Conservation (phyloP, 1,284 basidiomycete genomes). For the Microbotryomycetes sp. region DNA sequence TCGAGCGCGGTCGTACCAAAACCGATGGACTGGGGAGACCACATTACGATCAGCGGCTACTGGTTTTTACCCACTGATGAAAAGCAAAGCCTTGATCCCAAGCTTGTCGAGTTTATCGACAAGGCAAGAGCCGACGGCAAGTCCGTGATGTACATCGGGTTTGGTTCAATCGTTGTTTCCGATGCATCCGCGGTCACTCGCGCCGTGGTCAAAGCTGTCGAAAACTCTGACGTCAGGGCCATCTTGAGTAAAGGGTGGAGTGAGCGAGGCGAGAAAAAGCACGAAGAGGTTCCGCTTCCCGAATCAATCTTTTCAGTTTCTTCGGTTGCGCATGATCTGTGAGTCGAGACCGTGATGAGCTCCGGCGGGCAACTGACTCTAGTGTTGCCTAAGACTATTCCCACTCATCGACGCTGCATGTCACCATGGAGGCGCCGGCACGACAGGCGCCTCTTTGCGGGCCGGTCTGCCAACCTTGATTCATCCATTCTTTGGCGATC, state of each 20-base stretch:
- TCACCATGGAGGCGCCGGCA: conserved; percentile 67
- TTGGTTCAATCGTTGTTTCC: conserved; percentile 90
- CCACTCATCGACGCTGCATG: conserved; percentile 10
- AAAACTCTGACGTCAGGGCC: conserved; percentile 47
- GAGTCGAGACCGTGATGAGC: neutral
- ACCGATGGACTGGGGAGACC: conserved; percentile 93
- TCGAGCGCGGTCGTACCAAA: conserved; percentile 54
- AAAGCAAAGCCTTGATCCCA: conserved; percentile 36
- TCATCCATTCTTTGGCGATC: conserved; percentile 64
- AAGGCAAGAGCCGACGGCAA: conserved; percentile 61
- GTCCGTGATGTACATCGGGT: conserved; percentile 78
- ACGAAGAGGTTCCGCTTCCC: conserved; percentile 23
- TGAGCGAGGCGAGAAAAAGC: conserved; percentile 17
- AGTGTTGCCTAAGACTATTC: neutral
- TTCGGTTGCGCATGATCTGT: conserved; percentile 86
- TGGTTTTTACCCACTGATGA: conserved; percentile 60
- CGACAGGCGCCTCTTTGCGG: conserved; percentile 64
- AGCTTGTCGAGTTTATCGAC: conserved; percentile 72
- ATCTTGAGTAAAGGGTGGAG: conserved; percentile 91
- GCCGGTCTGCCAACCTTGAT: conserved; percentile 91
- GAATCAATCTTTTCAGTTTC: conserved; percentile 84
- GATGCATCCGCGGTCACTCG: conserved; percentile 85
- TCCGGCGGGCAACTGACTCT: neutral
- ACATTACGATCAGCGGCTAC: conserved; percentile 90
- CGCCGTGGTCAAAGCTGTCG: conserved; percentile 78